Evolutionary conservation across 169 alveolate genomes (phyloP).

Genomic region (Eimeria falciformis): DNA sequence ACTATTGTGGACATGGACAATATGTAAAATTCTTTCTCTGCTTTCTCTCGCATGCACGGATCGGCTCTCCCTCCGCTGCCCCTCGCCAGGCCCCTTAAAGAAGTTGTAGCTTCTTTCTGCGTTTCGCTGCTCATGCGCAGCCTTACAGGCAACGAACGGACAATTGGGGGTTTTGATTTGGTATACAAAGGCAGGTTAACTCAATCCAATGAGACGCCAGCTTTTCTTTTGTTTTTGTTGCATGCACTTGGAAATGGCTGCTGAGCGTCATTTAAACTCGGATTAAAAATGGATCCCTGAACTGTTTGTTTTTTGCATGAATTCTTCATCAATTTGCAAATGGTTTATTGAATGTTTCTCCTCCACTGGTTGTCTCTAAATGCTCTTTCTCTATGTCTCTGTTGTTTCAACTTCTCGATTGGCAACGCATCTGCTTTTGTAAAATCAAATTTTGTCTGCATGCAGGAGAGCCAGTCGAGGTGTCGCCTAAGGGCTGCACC

Average conservation of each 20-base stretch:
- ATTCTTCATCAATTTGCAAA: background rate
- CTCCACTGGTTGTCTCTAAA: background rate
- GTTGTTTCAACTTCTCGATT: background rate
- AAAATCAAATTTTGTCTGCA: background rate
- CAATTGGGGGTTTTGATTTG: conserved; percentile 73
- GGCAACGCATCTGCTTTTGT: background rate
- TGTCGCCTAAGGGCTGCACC: background rate
- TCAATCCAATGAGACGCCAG: background rate
- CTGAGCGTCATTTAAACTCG: no score
- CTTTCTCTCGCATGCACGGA: no score
- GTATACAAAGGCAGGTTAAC: conserved; percentile 39
- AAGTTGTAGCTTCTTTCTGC: background rate
- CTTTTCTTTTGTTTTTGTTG: no score
- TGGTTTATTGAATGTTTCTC: background rate
- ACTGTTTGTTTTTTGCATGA: background rate
- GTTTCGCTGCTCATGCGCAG: conserved; percentile 30
- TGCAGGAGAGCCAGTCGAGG: conserved; percentile 18
- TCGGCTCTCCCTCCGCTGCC: no score
- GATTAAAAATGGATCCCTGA: no score
- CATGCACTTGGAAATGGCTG: background rate
- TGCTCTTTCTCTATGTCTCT: no score
- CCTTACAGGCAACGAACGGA: conserved; percentile 46
- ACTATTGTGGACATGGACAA: conserved; percentile 93
- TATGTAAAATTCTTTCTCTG: conserved; percentile 16
- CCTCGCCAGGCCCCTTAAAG: no score